Base-by-base conservation (phyloP, 768 basidiomycete genomes). In the Floccularia luteovirens region DNA sequence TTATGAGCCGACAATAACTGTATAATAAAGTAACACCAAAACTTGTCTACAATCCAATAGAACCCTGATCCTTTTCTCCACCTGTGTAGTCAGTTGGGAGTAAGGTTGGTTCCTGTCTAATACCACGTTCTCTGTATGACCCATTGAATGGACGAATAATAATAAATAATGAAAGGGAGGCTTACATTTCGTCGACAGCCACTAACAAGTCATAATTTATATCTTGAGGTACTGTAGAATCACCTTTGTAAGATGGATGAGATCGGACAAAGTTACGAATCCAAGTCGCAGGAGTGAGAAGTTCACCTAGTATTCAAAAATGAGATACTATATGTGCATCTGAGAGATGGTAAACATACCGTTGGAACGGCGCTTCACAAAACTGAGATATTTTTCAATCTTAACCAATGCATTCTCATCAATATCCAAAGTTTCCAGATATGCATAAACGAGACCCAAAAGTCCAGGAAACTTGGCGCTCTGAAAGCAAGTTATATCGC, bases 201-300 rank as follows among this genome's bases (percentile, higher is more conserved):
- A 79, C 70, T 55, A 96, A 69, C 20, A 99, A 72, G 62, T 99
- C 96, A 55, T 93, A 96, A 54, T 92, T 96, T 54, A 98, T 90
- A 61, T 86, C 81, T 52, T 89, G 75, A 37, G 72, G 84, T 14
- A 99, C 90, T 37, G 86, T 83, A n/a, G 91, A 94, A 62, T 99
- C 91, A 36, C 77, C 73, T 58, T 85, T 82, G 66, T 99, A 99
- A n/a, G 66, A 74, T 5, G 93, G 89, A 58, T 99, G 96, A 1
- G 80, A 74, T 19, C 80, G 78, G 31, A 99, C 86, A 61, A 97
- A 98, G 34, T 85, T 73, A 24, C 96, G 77, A 42, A 96, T 92
- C 91, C 91, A 99, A 3, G 80, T 78, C 8, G 96, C 96, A 5
- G 90, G 77, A 0, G 96, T 38, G 13, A 11, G 41, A 21, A 35